Evolutionary conservation across 2,329 filamentous ascomycete species (phyloP), one percentile per base, ranked within the genome.

Genomic region (Apiospora marii): DNA sequence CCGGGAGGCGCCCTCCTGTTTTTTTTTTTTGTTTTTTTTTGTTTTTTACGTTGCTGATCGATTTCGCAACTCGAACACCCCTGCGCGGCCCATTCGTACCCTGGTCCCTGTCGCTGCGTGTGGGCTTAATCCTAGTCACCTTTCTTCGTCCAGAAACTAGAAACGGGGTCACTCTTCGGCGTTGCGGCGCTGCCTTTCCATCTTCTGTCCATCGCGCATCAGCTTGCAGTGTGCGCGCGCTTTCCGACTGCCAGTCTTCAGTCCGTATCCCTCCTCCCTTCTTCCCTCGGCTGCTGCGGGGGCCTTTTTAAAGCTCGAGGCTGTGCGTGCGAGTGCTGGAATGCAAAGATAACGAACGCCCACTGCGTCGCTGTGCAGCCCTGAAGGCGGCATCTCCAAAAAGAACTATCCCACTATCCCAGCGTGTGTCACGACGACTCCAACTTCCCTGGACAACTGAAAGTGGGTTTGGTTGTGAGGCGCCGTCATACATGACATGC

Each of bases 61-160:
- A 69, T 70, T 68, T 75, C 71, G 64, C 72, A 72, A 71, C 24
- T 61, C 12, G 27, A 71, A 71, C 74, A 16, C 58, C 73, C 75
- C 72, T 72, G 72, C 75, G 74, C 71, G 73, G 73, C 72, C 68
- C 70, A 72, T 64, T n/a, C 6, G n/a, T 70, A 73, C 73, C 75
- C 71, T 70, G 72, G 70, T 67, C 75, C 74, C 73, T 75, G 74
- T 73, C 73, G 73, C 58, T 64, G 53, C 74, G 74, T 75, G 75
- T 78, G 73, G 76, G 76, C 76, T 77, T 75, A 72, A 71, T 71
- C 72, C 58, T 41, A 72, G 74, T 75, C 75, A 72, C 72, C 72
- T 72, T 74, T 67, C 64, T 61, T 64, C 71, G 48, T 68, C 71
- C 61, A 67, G 70, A 68, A 64, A 34, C 58, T 64, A 64, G 58